Base-by-base conservation (phyloP, 192 early-diverging fungal species). In the Backusella circina region DNA sequence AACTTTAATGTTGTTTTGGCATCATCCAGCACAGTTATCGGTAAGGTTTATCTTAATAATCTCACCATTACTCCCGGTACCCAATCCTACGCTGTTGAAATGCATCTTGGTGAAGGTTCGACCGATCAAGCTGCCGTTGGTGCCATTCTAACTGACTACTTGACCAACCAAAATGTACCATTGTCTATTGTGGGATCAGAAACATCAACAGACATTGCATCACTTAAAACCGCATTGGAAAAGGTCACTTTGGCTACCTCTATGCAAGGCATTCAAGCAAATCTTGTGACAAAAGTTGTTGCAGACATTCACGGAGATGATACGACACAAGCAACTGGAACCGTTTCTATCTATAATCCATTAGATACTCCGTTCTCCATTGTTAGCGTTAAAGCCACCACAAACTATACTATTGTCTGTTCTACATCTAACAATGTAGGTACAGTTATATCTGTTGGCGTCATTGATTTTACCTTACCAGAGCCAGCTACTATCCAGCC, bases 221-320 rank as follows among this genome's bases (percentile, higher is more conserved):
- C 85, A 21, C 74, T 89, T 67, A 67, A 83, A 72, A 71, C 76
- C 31, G 88, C 78, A 37, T 76, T 89, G 15, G 71, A 70, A 15
- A 64, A 80, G 13, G 74, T 89, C 28, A 50, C 81, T 12, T 33
- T 86, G 37, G 47, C 72, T 1, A 76, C 86, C 0, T 35, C 66
- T 0, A 84, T 89, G 37, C 79, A 75, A n/a, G 88, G 88, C 74
- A 79, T 89, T 21, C 66, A 82, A 18, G 78, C 80, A 3, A 79
- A 80, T 66, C 67, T 84, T 13, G 83, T 89, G 44, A 41, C n/a
- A 15, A 16, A 35, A 2, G 33, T 70, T 5, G 0, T 5, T 54
- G 51, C 51, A 10, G 51, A 54, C 5, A 23, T 54, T n/a, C 7
- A 54, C 23, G 21, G 1, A 9, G 21, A 18, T 3, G 8, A 2